Evolutionary conservation across 2,329 filamentous ascomycete species (phyloP), one percentile per base, ranked within the genome.

Genomic region (Neopestalotiopsis rosae): DNA sequence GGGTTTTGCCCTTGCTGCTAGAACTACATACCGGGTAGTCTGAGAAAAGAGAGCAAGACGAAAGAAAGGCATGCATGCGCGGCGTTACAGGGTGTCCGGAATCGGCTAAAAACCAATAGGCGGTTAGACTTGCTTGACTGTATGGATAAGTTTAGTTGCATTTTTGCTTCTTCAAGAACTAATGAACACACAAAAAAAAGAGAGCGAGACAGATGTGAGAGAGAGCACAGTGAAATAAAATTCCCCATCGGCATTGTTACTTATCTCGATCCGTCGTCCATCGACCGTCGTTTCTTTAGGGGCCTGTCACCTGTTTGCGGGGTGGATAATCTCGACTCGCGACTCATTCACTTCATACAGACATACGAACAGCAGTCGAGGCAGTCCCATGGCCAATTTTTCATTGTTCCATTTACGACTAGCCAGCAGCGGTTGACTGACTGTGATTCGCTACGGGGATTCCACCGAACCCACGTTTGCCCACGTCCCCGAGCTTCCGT

Each of bases 61-160:
- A 42, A 7, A 58, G 64, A 38, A 42, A 28, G 65, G 57, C 42
- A 56, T 63, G 65, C 64, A 67, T 67, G 66, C 66, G 45, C 59
- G 66, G 66, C 66, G 66, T 67, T 67, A 67, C 30, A 52, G 66
- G 65, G 57, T 28, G 57, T 67, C 66, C 45, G 66, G 66, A 62
- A 67, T 63, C 57, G 66, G 34, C 57, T 34, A 61, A 67, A 38
- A 67, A 67, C 61, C 38, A 64, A 64, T 64, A 59, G 66, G 59
- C 66, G 66, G 66, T 62, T 57, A 61, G 58, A 67, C 66, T 67
- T 67, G 42, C 65, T 45, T 61, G 65, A 56, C 65, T 67, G 66
- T 67, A 62, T 67, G 66, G 57, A 63, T 62, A 63, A 49, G 59
- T 38, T 38, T 38, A 38, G 34, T 64, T 28, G 59, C 58, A 67